Evolutionary conservation across 2,329 filamentous ascomycete species (phyloP).

Genomic region (Penicillium sp.): DNA sequence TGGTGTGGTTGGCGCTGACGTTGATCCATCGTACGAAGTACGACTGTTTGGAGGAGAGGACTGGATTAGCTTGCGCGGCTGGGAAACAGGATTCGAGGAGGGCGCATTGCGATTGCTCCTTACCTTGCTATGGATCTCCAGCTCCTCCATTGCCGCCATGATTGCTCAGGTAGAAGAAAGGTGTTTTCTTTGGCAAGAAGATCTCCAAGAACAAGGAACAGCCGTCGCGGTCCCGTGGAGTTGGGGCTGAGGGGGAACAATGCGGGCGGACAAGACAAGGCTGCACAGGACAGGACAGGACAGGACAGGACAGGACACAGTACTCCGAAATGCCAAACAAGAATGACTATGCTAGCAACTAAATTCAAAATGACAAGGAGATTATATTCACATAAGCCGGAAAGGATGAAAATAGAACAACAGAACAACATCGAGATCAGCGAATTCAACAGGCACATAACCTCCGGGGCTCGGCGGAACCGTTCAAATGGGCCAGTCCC

Average conservation of each 20-base stretch:
- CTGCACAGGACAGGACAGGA: neutral
- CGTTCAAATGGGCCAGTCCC: slow-evolving; percentile 25
- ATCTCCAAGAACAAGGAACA: slow-evolving; percentile 14
- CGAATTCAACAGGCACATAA: neutral
- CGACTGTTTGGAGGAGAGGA: slow-evolving; percentile 64
- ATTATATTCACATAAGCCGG: neutral
- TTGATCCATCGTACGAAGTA: slow-evolving; percentile 98
- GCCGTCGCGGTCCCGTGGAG: slow-evolving; percentile 26
- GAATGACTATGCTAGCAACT: neutral
- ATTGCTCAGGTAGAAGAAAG: slow-evolving; percentile 22
- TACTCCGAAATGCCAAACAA: slow-evolving; percentile 1
- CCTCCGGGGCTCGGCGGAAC: slow-evolving; percentile 16
- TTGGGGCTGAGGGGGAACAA: slow-evolving; percentile 32
- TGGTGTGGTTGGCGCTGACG: slow-evolving; percentile 86
- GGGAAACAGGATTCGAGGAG: neutral
- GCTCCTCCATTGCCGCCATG: slow-evolving; percentile 95
- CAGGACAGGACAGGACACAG: slow-evolving; percentile 17
- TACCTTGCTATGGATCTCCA: slow-evolving; percentile 98
- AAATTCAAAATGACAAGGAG: slow-evolving; percentile 4
- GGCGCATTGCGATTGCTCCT: slow-evolving; percentile 28
- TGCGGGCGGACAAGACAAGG: neutral
- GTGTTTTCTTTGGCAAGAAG: slow-evolving; percentile 3
- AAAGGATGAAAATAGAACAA: neutral
- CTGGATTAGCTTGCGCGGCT: slow-evolving; percentile 33
- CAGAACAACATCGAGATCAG: neutral